Conservation (phyloP, 2,329 filamentous ascomycete species). For the Albifimbria verrucaria region DNA sequence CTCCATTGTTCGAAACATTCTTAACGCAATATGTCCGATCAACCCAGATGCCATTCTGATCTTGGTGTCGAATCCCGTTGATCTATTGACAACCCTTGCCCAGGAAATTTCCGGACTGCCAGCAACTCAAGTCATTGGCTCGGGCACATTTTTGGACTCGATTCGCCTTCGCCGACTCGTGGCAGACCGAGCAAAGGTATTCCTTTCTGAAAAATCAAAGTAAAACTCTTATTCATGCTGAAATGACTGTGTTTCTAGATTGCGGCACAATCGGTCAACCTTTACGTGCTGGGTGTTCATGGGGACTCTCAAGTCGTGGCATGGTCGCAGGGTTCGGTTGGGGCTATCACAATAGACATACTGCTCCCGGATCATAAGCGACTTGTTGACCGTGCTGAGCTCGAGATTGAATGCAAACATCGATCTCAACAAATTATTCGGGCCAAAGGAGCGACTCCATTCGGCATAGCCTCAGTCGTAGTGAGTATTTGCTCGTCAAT, state of each 20-base stretch:
- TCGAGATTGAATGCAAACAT: slow-evolving; percentile 41
- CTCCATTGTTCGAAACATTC: slow-evolving; percentile 42
- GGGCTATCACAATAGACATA: slow-evolving; percentile 12
- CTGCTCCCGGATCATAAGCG: background rate
- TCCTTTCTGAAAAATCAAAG: background rate
- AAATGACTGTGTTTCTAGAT: too few species aligned
- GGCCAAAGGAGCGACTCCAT: slow-evolving; percentile 48
- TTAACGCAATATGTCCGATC: slow-evolving; percentile 46
- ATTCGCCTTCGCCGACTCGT: slow-evolving; percentile 43
- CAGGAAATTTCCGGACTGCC: slow-evolving; percentile 45
- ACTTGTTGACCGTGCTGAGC: slow-evolving; percentile 24
- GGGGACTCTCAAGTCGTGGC: slow-evolving; percentile 17
- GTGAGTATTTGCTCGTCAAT: slow-evolving; percentile 48
- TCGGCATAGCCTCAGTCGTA: slow-evolving; percentile 46
- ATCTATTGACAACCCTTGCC: slow-evolving; percentile 49
- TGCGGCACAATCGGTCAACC: slow-evolving; percentile 12
- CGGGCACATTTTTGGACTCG: slow-evolving; percentile 51
- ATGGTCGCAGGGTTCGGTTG: slow-evolving; percentile 20
- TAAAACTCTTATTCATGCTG: background rate
- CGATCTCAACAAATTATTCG: slow-evolving; percentile 44
- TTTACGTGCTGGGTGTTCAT: slow-evolving; percentile 18
- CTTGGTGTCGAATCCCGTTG: slow-evolving; percentile 52
- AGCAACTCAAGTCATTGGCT: slow-evolving; percentile 45
- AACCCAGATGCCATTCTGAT: slow-evolving; percentile 43
- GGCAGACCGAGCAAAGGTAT: slow-evolving; percentile 22